A percentile compares a stretch with the other conserved stretches of the same genome.
These are phyloP conservation scores for Bryoglossum gracile DNA, from an alignment of 495 filamentous ascomycete genomes.

Conservation along the genomic window DNA sequence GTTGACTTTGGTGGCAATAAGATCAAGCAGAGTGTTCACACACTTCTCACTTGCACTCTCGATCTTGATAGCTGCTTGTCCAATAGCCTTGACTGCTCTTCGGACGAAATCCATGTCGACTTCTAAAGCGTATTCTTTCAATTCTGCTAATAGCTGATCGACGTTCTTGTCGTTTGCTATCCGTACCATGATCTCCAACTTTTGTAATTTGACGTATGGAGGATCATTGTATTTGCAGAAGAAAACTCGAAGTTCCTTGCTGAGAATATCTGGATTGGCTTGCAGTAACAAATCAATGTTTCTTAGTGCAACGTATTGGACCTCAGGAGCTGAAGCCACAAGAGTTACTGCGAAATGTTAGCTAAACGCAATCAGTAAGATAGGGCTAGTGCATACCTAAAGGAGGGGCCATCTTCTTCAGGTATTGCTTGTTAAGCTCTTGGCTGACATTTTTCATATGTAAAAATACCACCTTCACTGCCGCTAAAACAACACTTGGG, in stretches of 20 bases:
- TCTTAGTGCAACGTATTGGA: conserved; percentile 92
- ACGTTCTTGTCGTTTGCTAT: conserved; percentile 98
- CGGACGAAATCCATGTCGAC: conserved; percentile 99
- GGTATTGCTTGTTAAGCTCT: conserved; percentile 72
- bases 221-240: conserved; percentile 99
- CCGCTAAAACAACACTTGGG: conserved; percentile 89
- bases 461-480: conserved; percentile 95
- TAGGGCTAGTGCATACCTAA: conserved; percentile 50
- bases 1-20: conserved; percentile 96
- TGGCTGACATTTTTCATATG: conserved; percentile 83
- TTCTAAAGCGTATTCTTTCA: conserved; percentile 96
- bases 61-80: conserved; percentile 97
- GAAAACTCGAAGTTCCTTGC: conserved; percentile 95
- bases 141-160: conserved; percentile 85
- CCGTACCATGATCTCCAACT: conserved; percentile 98
- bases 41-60: conserved; percentile 89
- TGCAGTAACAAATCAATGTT: conserved; percentile 96
- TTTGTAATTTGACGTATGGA: conserved; percentile 94
- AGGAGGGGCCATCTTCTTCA: conserved; percentile 97
- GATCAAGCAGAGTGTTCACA: conserved; percentile 85
- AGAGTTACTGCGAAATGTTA: conserved; percentile 65
- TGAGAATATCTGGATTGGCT: conserved; percentile 90
- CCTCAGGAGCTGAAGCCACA: conserved; percentile 90
- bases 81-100: conserved; percentile 88
- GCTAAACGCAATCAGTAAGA: neutral